Evolutionary conservation across 805 yeast genomes (phyloP), one percentile per base, ranked within the genome.

Genomic region (Zygosaccharomyces bailii): DNA sequence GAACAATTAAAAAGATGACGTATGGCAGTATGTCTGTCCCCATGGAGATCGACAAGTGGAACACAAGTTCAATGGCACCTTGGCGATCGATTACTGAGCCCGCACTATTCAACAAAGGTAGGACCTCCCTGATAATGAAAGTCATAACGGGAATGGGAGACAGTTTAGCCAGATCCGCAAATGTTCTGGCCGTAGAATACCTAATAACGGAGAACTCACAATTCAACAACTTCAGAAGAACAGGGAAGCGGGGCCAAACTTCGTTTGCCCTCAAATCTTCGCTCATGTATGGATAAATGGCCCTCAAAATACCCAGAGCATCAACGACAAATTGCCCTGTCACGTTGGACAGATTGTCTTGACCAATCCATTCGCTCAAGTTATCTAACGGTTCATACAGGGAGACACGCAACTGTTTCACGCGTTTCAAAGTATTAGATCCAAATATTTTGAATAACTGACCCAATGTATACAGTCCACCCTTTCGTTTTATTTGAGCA

Each of bases 1-100:
- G 99, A 20, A 95, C 98, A 63, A 93, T 88, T 56, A 93, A 75
- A 63, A 93, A 93, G 29, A 93, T 95, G 38, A 93, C 90, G 64
- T 91, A 93, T 0, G 99, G 99, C 49, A 93, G 69, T 44, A 95
- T 88, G 48, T 79, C 85, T 5, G 86, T 72, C 1, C 95, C 97
- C 96, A 93, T 88, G 3, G 84, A 76, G 31, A 74, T 72, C 2
- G 96, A 80, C 37, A 93, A 71, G 59, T 93, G 97, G 61, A 87
- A 90, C 5, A 91, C 75, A 18, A 93, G 79, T 66, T 93, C 99
- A 44, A 88, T 84, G 5, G 95, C 89, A 58, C 99, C 99, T 68
- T 91, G 97, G 49, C 99, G 78, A 49, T 82, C 84, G 19, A 69
- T 73, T 6, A 82, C 68, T 24, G 76, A 78, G 11, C 85, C 79